Base-by-base conservation (phyloP, 1,284 basidiomycete species). In the Pascua sp. region DNA sequence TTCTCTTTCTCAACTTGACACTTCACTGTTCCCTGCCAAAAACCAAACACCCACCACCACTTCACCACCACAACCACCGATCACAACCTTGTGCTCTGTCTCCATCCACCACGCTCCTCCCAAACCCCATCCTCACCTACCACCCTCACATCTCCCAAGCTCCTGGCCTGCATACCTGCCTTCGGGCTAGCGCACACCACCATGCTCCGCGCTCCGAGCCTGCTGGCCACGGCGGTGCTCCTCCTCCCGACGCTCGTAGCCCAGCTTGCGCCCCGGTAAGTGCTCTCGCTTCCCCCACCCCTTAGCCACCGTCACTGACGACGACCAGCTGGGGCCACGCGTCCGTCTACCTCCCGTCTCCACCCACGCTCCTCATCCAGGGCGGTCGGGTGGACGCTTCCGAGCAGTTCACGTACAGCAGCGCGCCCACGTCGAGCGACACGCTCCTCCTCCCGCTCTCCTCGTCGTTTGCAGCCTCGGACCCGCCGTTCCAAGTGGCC, bases 301-400 rank as follows among this genome's bases (percentile, higher is more conserved):
- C 13, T 24, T 5, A 39, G n/a, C 12, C 16, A 16, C 24, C 24
- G 7, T 39, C 5, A 42, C 53, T 60, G 13, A 60, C 58, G 41
- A 13, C 8, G 39, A 8, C 8, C 47, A 92, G 90, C 80, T 93
- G 90, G 90, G 90, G 86, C 41, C 88, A 90, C 62, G 87, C 88
- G 11, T 77, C 79, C 1, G 81, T 84, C 18, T 70, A 86, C 47
- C 75, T 89, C 18, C 80, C 84, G 62, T 66, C 68, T 2, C 67
- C 70, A 0, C 81, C 84, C 57, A 80, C 81, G 8, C 78, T 92
- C 42, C 84, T 85, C 70, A 77, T 91, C 43, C 85, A 88, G 57
- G 90, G 90, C 36, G 90, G 90, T 55, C 86, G 89, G 69, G 85
- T 83, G 32, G 88, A 91, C 72, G 79, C 81, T 16, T 84, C 77